Conservation (phyloP, 139 green algal species). For the Zygnema cylindricum region DNA sequence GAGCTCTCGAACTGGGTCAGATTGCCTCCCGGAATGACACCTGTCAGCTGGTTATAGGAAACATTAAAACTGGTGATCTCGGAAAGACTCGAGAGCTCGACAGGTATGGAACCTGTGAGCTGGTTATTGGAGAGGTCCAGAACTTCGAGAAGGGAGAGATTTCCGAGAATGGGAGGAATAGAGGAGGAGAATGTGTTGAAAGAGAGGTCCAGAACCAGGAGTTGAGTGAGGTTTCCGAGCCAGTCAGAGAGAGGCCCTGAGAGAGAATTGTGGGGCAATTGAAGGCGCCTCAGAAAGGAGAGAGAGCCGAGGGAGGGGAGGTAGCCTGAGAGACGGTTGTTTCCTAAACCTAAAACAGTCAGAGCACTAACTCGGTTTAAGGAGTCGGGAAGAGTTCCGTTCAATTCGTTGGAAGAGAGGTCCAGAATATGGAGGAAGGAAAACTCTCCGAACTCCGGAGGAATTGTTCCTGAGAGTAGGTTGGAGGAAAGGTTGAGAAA, state of each 20-base stretch:
- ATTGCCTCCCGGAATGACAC: constrained; percentile 5
- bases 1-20: neutral
- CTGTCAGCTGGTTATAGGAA: constrained; percentile 28
- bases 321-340: neutral
- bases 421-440: neutral
- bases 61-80: neutral
- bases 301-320: neutral
- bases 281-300: neutral
- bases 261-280: constrained; percentile 24
- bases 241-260: neutral
- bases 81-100: constrained; percentile 14
- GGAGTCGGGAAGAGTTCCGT: neutral
- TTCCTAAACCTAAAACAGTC: neutral
- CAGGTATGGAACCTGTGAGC: constrained; percentile 35
- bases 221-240: constrained; percentile 26
- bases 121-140: constrained; percentile 36
- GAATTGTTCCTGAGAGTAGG: constrained; percentile 4
- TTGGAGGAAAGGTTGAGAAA: constrained; percentile 1
- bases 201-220: constrained; percentile 8
- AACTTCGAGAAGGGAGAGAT: constrained; percentile 3
- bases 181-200: constrained; percentile 17
- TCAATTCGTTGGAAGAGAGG: constrained; percentile 28
- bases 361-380: neutral
- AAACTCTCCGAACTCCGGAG: neutral
- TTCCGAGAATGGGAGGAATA: constrained; percentile 12